Conservation (phyloP, 2,329 filamentous ascomycete species). For the Whalleya microplaca region DNA sequence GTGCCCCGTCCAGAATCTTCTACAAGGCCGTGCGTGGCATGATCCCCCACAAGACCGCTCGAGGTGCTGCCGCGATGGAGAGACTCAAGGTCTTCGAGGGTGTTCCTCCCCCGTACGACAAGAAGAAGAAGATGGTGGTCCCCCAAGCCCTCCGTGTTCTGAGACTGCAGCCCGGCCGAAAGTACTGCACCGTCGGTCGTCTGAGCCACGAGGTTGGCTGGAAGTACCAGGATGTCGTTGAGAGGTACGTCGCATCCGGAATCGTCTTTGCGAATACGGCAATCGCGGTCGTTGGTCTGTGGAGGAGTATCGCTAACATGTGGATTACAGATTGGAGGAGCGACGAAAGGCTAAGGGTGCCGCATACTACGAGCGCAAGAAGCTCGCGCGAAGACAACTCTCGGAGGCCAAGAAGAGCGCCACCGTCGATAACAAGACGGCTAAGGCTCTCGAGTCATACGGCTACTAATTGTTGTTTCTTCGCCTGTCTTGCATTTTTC, state of each 20-base stretch:
- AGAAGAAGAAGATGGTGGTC: slow-evolving; percentile 99
- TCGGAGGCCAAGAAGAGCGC: slow-evolving; percentile 92
- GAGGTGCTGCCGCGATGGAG: slow-evolving; percentile 94
- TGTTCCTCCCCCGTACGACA: slow-evolving; percentile 98
- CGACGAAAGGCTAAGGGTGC: slow-evolving; percentile 98
- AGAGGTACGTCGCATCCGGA: slow-evolving; percentile 69
- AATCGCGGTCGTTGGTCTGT: neutral
- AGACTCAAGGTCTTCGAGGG: slow-evolving; percentile 99
- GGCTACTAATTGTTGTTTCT: slow-evolving; percentile 74
- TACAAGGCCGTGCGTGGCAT: slow-evolving; percentile 99
- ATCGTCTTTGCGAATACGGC: neutral
- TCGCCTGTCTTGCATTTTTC: slow-evolving; percentile 36
- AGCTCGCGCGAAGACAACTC: slow-evolving; percentile 88
- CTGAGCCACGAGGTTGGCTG: slow-evolving; percentile 99
- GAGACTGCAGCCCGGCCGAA: slow-evolving; percentile 96
- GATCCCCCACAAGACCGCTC: slow-evolving; percentile 99
- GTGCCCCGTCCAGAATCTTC: slow-evolving; percentile 98
- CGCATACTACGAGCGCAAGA: slow-evolving; percentile 99
- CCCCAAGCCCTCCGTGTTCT: slow-evolving; percentile 97
- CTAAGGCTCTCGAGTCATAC: slow-evolving; percentile 83
- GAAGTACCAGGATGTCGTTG: slow-evolving; percentile 99
- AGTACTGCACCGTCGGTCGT: slow-evolving; percentile 99
- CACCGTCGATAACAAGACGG: slow-evolving; percentile 82
- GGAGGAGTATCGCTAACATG: slow-evolving; percentile 22
- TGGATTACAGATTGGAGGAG: slow-evolving; percentile 84